Evolutionary conservation across 345 rosid genomes (phyloP).

Genomic region (Draba incana): DNA sequence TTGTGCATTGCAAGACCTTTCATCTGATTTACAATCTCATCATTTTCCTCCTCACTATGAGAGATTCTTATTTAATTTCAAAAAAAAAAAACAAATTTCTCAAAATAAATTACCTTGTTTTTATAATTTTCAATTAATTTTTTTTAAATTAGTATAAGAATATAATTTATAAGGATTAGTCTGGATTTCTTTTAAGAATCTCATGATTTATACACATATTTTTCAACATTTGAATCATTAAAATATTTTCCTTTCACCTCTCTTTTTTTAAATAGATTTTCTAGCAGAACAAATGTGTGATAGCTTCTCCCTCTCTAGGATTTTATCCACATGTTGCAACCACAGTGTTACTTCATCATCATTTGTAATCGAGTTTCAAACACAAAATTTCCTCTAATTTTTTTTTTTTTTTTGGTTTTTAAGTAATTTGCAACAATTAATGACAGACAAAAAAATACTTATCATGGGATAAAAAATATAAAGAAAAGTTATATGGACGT

Average conservation of each 20-base stretch:
- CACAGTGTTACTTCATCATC: too few relatives aligned
- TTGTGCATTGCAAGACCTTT: constrained; percentile 33
- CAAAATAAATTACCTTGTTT: background rate
- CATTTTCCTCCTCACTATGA: constrained; percentile 28
- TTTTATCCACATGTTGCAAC: too few relatives aligned
- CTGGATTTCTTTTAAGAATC: background rate
- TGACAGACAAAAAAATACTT: background rate
- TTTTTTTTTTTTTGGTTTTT: background rate
- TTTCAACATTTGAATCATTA: too few relatives aligned
- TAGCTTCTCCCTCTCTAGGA: too few relatives aligned
- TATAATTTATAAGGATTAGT: background rate
- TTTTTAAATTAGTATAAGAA: background rate
- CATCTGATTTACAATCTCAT: constrained; percentile 22
- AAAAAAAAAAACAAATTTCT: background rate
- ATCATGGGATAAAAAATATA: constrained; percentile 1
- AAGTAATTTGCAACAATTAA: background rate
- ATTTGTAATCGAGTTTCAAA: background rate
- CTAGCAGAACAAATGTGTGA: too few relatives aligned
- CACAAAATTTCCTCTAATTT: background rate
- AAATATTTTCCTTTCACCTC: too few relatives aligned
- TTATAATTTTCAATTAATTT: background rate
- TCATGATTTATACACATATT: too few relatives aligned
- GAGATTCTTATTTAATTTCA: constrained; percentile 27
- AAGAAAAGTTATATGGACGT: constrained; percentile 5
- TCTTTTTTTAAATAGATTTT: too few relatives aligned